A percentile compares a stretch with the other conserved stretches of the same genome.
These are phyloP conservation scores for Striga asiatica DNA, from an alignment of 257 asterid species.

Conservation along the genomic window DNA sequence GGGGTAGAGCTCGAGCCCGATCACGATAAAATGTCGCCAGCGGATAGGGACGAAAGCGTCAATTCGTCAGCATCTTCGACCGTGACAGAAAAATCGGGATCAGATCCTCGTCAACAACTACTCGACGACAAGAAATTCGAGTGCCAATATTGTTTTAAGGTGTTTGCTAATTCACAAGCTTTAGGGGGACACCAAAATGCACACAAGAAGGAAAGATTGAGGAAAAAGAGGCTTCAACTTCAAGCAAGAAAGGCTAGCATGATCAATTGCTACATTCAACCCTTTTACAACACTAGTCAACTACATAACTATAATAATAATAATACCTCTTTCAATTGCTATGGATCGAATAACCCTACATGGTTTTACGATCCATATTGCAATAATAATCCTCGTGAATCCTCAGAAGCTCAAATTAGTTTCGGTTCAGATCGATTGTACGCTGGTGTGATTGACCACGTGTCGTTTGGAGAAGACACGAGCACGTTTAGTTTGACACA, in stretches of 20 bases:
- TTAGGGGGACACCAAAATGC: slow-evolving; percentile 97
- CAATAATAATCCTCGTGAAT: slow-evolving; percentile 21
- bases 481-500: slow-evolving; percentile 33
- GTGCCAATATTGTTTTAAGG: slow-evolving; percentile 71
- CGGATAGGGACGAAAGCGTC: slow-evolving; percentile 51
- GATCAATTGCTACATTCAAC: slow-evolving; percentile 53
- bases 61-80: slow-evolving; percentile 69
- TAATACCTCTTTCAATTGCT: slow-evolving; percentile 10
- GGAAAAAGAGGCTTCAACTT: slow-evolving; percentile 62
- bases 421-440: slow-evolving; percentile 30
- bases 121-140: slow-evolving; percentile 46
- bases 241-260: slow-evolving; percentile 67
- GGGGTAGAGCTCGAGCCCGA: slow-evolving; percentile 53
- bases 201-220: slow-evolving; percentile 89
- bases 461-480: slow-evolving; percentile 21
- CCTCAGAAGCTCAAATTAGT: slow-evolving; percentile 49
- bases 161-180: slow-evolving; percentile 77
- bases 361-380: slow-evolving; percentile 42
- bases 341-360: slow-evolving; percentile 26
- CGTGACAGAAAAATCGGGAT: slow-evolving; percentile 29
- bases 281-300: slow-evolving; percentile 19
- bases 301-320: no score
- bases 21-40: not conserved
- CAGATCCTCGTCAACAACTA: not conserved
- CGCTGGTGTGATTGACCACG: slow-evolving; percentile 6